Base-by-base conservation (phyloP, 805 yeast genomes). In the Spathaspora hagerdaliae region DNA sequence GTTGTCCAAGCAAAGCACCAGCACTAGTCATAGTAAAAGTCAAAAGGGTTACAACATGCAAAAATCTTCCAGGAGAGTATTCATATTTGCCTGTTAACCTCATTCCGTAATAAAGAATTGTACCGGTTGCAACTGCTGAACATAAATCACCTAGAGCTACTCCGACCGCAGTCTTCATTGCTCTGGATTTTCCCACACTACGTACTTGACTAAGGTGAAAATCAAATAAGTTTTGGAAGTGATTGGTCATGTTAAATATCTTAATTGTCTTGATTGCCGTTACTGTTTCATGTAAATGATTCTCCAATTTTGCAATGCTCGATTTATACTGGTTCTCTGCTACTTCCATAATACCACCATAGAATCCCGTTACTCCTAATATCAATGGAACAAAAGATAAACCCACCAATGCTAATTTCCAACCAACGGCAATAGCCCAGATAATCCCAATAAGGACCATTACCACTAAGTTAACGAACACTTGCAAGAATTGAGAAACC, bases 381-480 rank as follows among this genome's bases (percentile, higher is more conserved):
- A 87, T 80, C 10, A 82, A 51, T 0, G 96, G 95, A 11, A 86
- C 74, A 60, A 90, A 71, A 0, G 96, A 75, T 9, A 91, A 55
- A 1, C 96, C 95, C 1, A 88, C 94, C 8, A 92, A 65, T 1
- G 97, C 79, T 36, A 94, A 66, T 55, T 84, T 86, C 98, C 98
- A 94, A 0, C 97, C 96, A 9, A 74, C 60, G 0, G 73, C 74
- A 1, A 89, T 50, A 0, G 97, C 82, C 97, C 97, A 94, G 6
- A 80, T 67, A 5, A 83, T 50, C 4, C 97, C 95, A 27, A 81
- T 63, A 0, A 69, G 34, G 0, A 85, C 67, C 40, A 89, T 72
- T 0, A 81, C 67, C 2, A 77, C 41, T 35, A 87, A 73, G 9
- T 83, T 77, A 1, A 80, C 53, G 0, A 80, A 37, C 0, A 83